Evolutionary conservation across 129 eudicot genomes (phyloP), one percentile per base, ranked within the genome.

Genomic region (Flaveria trinervia): DNA sequence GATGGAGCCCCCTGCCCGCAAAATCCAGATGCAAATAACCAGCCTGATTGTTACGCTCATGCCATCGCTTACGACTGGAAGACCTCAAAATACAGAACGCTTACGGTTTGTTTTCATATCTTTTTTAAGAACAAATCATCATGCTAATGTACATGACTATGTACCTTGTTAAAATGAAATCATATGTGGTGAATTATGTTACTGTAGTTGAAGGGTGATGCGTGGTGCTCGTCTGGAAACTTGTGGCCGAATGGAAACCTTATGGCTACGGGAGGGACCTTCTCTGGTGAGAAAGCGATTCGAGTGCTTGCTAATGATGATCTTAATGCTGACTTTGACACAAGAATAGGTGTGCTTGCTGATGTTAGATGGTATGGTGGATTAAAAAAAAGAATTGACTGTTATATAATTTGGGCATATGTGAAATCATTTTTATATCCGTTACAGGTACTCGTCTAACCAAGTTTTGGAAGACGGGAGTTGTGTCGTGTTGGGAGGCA

Each of bases 191-290:
- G 7, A 33, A 4, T 4, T 45, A 52, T 62, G 45, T 68, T 56
- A 10, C 5, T 17, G 62, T 79, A 92, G 98, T 25, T 93, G 9
- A 45, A 64, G 28, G 74, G 84, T 7, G 88, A 91, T 68, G 88
- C 98, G 51, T 93, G 98, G 98, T 93, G 98, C 81, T 93, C 98
- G 8, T 82, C 87, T 0, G 98, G 98, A 69, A 87, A 90, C 41
- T 77, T 93, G 17, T 23, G 83, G 28, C 60, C 84, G 6, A 73
- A 87, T 36, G 98, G 98, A 41, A 79, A 71, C 79, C 86, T 93
- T 6, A 18, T 88, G 50, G 84, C 86, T 7, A 84, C 96, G 0
- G 98, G 98, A n/a, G 98, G 98, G 14, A 80, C 77, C 15, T 14
- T 17, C 25, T 79, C 68, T 1, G 96, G 92, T 57, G 28, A 70